Percentiles rank a stretch among this genome's conserved stretches.
Conservation (phyloP, 306 rosid species). For the Gillenia trifoliata region DNA sequence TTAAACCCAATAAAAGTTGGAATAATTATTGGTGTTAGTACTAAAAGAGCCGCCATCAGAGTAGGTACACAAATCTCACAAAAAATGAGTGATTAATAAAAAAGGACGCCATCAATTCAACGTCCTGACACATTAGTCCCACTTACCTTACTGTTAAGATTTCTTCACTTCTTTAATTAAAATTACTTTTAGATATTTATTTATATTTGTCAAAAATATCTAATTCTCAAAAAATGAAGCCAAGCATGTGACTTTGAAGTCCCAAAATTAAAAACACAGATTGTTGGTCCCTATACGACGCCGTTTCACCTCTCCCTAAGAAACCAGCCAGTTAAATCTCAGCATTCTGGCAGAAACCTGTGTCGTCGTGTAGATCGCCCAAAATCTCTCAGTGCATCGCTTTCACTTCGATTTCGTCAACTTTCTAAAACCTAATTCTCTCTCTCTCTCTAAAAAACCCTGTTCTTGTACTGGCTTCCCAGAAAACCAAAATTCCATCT, state of each 20-base stretch:
- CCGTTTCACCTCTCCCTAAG: neutral
- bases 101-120: too few species aligned
- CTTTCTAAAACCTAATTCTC: constrained; percentile 11
- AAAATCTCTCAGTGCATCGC: constrained; percentile 12
- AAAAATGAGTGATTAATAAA: too few species aligned
- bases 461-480: neutral
- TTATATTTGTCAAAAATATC: neutral
- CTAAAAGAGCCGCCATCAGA: too few species aligned
- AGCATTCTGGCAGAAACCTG: constrained; percentile 28
- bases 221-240: neutral
- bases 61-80: too few species aligned
- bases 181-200: too few species aligned
- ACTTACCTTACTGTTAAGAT: too few species aligned
- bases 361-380: constrained; percentile 19
- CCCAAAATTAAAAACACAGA: neutral
- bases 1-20: too few species aligned
- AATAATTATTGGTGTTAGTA: too few species aligned
- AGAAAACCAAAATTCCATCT: neutral
- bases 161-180: too few species aligned
- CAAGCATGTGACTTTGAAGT: neutral
- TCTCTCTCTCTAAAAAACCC: neutral
- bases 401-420: constrained; percentile 3
- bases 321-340: constrained; percentile 33
- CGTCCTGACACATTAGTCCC: too few species aligned
- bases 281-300: neutral